phyloP scores from a whole-genome alignment of 2,329 filamentous ascomycete genomes.

The Westerdykella aurantiaca region DNA sequence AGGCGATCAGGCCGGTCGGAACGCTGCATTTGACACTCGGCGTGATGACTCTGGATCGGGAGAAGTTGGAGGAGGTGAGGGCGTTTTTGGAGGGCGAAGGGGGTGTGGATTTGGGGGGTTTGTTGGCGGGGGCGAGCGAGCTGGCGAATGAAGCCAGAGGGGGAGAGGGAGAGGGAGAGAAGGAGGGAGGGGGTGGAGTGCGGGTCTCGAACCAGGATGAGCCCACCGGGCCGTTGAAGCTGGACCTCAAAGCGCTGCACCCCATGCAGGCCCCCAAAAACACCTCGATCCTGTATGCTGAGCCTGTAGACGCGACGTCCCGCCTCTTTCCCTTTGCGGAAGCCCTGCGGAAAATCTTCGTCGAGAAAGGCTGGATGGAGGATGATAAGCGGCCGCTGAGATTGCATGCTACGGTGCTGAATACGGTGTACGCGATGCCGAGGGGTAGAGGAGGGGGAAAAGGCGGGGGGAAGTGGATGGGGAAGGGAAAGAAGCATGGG shows the following conservation, averaged over 20 bases:
- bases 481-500: conserved; percentile 1
- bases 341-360: conserved; percentile 50
- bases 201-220: conserved; percentile 9
- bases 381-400: conserved; percentile 59
- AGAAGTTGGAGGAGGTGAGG: conserved; percentile 45
- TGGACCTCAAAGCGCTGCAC: conserved; percentile 47
- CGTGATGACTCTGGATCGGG: conserved; percentile 66
- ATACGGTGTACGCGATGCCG: conserved; percentile 69
- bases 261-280: conserved; percentile 56
- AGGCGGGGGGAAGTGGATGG: conserved; percentile 21
- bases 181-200: not conserved
- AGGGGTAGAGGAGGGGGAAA: conserved; percentile 19
- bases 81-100: conserved; percentile 27
- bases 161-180: not conserved
- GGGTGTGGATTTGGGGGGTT: conserved; percentile 39
- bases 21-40: conserved; percentile 83
- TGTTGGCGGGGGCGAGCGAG: conserved; percentile 32
- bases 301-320: conserved; percentile 51
- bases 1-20: conserved; percentile 68
- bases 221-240: conserved; percentile 26
- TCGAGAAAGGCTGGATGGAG: conserved; percentile 51
- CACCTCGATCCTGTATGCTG: conserved; percentile 61
- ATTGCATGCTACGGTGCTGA: conserved; percentile 79
- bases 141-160: conserved; percentile 8
- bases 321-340: conserved; percentile 55